Conservation (phyloP, 768 basidiomycete genomes). For the Tylopilus felleus region DNA sequence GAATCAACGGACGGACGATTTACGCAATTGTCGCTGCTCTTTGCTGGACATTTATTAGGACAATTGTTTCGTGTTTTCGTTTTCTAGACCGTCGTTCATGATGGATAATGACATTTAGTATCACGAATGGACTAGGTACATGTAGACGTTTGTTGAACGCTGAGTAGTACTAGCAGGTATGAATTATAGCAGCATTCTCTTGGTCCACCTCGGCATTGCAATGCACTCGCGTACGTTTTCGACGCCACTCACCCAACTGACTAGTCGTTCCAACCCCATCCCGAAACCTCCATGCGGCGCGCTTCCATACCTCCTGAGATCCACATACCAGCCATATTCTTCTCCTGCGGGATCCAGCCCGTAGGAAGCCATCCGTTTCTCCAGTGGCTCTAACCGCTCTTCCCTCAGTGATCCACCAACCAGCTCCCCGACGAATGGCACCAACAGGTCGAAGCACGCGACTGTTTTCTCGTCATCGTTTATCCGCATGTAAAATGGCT, state of each 20-base stretch:
- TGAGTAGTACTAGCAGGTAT: neutral
- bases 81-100: neutral
- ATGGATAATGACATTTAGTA: neutral
- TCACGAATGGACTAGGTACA: neutral
- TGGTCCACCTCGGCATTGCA: conserved; percentile 87
- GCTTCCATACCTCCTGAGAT: conserved; percentile 79
- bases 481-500: conserved; percentile 95
- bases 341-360: conserved; percentile 42
- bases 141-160: neutral
- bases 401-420: conserved; percentile 90
- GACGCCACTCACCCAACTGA: conserved; percentile 83
- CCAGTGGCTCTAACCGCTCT: conserved; percentile 57
- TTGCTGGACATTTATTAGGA: conserved; percentile 1
- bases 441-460: conserved; percentile 93
- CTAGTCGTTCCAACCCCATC: conserved; percentile 88
- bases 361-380: conserved; percentile 45
- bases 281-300: conserved; percentile 96
- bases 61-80: neutral
- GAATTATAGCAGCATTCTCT: conserved; percentile 61
- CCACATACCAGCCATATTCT: conserved; percentile 70
- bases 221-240: conserved; percentile 93
- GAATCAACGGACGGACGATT: neutral
- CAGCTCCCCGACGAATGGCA: conserved; percentile 86
- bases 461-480: conserved; percentile 62
- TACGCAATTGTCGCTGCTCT: neutral